phyloP scores from a whole-genome alignment of 345 rosid species.

The Tarenaya hassleriana region DNA sequence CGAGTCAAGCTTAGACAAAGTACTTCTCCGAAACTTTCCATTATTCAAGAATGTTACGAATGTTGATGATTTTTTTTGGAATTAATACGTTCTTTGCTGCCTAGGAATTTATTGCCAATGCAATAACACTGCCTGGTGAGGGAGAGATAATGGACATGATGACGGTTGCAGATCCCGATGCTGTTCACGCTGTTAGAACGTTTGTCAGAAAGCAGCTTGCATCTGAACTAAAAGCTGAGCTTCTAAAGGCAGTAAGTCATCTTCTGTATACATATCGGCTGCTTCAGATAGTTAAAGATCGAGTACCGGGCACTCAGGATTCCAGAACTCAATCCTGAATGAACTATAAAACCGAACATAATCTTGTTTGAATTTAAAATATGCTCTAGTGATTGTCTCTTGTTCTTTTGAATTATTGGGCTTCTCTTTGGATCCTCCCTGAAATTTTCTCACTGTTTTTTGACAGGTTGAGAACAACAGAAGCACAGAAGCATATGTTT shows the following conservation, averaged over 20 bases:
- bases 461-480: slow-evolving; percentile 67
- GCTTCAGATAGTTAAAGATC: not conserved
- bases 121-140: slow-evolving; percentile 84
- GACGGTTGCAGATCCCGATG: slow-evolving; percentile 94
- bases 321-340: too few relatives aligned
- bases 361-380: too few relatives aligned
- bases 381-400: too few relatives aligned
- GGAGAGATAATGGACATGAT: slow-evolving; percentile 99
- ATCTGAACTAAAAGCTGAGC: slow-evolving; percentile 68
- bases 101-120: slow-evolving; percentile 90
- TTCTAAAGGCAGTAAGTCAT: slow-evolving; percentile 53
- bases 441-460: too few relatives aligned
- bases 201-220: slow-evolving; percentile 91
- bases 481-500: slow-evolving; percentile 67
- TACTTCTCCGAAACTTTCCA: slow-evolving; percentile 19
- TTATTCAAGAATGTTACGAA: not conserved
- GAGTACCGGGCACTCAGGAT: too few relatives aligned
- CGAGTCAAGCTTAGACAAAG: slow-evolving; percentile 79
- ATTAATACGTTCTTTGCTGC: slow-evolving; percentile 12
- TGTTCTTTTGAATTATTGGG: not conserved
- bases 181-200: slow-evolving; percentile 84
- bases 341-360: not conserved
- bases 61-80: not conserved
- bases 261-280: not conserved
- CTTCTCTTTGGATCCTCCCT: too few relatives aligned